Percentiles rank a stretch among this genome's conserved stretches.
Evolutionary conservation across 139 green algal species (phyloP).

Genomic region (Dunaliella sp.): DNA sequence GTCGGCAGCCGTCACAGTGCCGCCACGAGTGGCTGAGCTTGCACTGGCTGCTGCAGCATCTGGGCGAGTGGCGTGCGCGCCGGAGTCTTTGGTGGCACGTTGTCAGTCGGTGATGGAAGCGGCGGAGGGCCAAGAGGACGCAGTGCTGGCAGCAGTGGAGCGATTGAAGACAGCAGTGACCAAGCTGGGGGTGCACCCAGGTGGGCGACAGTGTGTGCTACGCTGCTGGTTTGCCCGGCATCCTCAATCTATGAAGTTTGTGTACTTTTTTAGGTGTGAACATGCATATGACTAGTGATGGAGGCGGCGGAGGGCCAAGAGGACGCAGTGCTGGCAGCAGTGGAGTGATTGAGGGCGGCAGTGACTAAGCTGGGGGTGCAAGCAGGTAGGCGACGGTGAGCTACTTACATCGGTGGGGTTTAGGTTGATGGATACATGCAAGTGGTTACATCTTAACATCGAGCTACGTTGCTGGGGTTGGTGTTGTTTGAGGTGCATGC

Average conservation of each 20-base stretch:
- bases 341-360: background rate
- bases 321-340: background rate
- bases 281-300: too few relatives aligned
- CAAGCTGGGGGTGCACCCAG: background rate
- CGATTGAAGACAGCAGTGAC: background rate
- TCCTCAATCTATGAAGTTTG: background rate
- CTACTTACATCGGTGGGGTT: too few relatives aligned
- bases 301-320: background rate
- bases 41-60: background rate
- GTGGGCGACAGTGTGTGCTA: background rate
- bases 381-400: background rate
- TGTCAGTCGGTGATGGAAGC: background rate
- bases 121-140: background rate
- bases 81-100: background rate
- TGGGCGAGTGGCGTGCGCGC: background rate
- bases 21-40: background rate
- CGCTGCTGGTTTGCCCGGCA: background rate
- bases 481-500: background rate
- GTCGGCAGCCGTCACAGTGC: background rate
- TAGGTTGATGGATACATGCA: background rate
- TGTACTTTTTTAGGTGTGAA: too few relatives aligned
- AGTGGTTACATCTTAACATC: background rate
- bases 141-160: background rate
- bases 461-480: background rate
- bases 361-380: background rate